These are phyloP conservation scores for Mucor saturninus DNA, from an alignment of 371 early-diverging fungal species.

Conservation along the genomic window DNA sequence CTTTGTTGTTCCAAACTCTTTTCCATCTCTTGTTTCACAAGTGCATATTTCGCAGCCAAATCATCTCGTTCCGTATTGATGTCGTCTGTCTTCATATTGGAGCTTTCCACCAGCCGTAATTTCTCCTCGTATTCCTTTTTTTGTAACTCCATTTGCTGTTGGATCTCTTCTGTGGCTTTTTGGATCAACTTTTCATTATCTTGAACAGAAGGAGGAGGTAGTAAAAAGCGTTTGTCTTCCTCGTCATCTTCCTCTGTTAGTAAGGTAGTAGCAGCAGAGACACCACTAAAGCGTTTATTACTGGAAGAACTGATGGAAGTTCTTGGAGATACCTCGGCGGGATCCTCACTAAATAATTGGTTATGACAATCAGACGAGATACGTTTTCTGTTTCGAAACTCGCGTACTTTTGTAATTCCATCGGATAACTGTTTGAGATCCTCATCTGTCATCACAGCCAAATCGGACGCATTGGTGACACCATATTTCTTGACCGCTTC, in stretches of 20 bases:
- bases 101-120: conserved; percentile 38
- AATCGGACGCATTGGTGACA: conserved; percentile 34
- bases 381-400: conserved; percentile 49
- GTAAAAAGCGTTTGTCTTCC: not conserved
- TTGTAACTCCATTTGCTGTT: conserved; percentile 54
- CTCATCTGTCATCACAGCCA: conserved; percentile 53
- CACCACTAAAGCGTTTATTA: conserved; percentile 20
- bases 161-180: conserved; percentile 48
- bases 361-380: conserved; percentile 46
- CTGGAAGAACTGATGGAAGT: conserved; percentile 30
- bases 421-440: conserved; percentile 60
- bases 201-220: conserved; percentile 10
- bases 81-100: conserved; percentile 20
- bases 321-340: conserved; percentile 25
- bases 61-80: conserved; percentile 25
- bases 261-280: conserved; percentile 17
- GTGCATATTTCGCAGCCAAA: conserved; percentile 33
- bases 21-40: conserved; percentile 57
- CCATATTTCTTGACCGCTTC: conserved; percentile 65
- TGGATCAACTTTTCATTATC: conserved; percentile 27
- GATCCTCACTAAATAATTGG: conserved; percentile 27
- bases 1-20: conserved; percentile 54
- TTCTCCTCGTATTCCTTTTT: conserved; percentile 58
- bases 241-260: conserved; percentile 16
- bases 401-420: conserved; percentile 54